Evolutionary conservation across 208 protist species (phyloP).

Genomic region (Leishmania aethiopica): DNA sequence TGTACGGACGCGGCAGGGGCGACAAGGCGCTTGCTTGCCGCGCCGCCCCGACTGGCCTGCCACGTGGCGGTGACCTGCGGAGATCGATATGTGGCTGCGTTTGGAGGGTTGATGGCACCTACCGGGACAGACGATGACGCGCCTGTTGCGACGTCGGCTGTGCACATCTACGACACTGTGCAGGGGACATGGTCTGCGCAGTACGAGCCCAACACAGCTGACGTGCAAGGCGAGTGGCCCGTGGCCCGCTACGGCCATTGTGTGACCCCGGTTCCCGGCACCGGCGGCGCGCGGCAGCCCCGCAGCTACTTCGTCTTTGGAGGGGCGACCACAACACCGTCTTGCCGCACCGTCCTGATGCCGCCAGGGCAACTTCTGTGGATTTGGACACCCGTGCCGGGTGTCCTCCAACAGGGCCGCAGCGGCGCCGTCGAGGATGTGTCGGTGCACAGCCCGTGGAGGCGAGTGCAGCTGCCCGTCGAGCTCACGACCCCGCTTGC

Average conservation of each 20-base stretch:
- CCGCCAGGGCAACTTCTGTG: constrained; percentile 57
- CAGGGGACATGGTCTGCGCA: constrained; percentile 34
- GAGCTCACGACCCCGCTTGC: constrained; percentile 27
- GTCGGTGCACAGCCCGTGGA: constrained; percentile 37
- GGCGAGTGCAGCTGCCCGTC: constrained; percentile 36
- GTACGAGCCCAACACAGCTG: background rate
- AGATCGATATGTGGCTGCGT: constrained; percentile 41
- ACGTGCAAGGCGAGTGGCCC: constrained; percentile 39
- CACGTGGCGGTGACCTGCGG: constrained; percentile 51
- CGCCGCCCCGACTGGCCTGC: constrained; percentile 44
- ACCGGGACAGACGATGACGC: background rate
- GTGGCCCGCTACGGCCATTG: constrained; percentile 59
- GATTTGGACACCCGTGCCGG: constrained; percentile 38
- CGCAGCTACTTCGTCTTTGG: constrained; percentile 34
- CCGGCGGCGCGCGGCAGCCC: constrained; percentile 26
- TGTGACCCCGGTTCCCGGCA: constrained; percentile 41
- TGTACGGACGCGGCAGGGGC: background rate
- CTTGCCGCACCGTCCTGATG: constrained; percentile 22
- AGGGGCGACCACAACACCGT: constrained; percentile 13
- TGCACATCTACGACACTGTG: constrained; percentile 49
- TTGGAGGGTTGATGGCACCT: constrained; percentile 41
- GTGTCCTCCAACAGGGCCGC: background rate
- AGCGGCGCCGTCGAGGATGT: background rate
- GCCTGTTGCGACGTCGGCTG: constrained; percentile 31
- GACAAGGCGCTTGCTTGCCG: background rate